These are phyloP conservation scores for Penicillium nordicum DNA, from an alignment of 2,329 filamentous ascomycete species.

Conservation along the genomic window DNA sequence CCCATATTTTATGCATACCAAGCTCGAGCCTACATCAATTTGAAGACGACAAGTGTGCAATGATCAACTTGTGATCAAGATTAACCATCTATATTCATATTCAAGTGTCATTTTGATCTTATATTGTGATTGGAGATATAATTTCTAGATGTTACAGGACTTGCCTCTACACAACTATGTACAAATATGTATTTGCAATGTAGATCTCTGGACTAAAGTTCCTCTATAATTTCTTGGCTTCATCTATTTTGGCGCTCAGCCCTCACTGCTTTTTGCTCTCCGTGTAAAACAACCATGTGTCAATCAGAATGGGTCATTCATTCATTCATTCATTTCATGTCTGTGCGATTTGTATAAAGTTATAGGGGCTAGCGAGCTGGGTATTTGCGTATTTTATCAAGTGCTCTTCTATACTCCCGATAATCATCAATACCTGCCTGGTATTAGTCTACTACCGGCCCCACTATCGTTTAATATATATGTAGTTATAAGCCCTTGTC, in stretches of 20 bases:
- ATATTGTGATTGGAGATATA: neutral
- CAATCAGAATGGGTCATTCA: neutral
- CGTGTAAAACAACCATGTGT: neutral
- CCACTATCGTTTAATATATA: no score
- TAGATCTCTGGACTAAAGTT: neutral
- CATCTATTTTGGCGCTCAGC: neutral
- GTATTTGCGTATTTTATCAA: neutral
- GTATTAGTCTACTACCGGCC: neutral
- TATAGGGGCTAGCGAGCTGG: neutral
- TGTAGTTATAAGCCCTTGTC: no score
- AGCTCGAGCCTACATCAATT: constrained; percentile 16
- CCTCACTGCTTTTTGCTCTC: neutral
- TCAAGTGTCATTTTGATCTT: neutral
- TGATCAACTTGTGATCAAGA: neutral
- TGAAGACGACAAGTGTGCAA: neutral
- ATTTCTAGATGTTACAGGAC: neutral
- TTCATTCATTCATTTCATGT: neutral
- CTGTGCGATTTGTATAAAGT: neutral
- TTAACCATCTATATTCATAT: neutral
- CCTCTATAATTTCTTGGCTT: neutral
- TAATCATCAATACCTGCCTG: neutral
- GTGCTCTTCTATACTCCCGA: neutral
- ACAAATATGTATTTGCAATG: neutral
- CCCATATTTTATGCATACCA: constrained; percentile 25
- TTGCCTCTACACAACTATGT: no score